These are phyloP conservation scores for Pythium insidiosum DNA, from an alignment of 352 stramenopile genomes.

Conservation along the genomic window DNA sequence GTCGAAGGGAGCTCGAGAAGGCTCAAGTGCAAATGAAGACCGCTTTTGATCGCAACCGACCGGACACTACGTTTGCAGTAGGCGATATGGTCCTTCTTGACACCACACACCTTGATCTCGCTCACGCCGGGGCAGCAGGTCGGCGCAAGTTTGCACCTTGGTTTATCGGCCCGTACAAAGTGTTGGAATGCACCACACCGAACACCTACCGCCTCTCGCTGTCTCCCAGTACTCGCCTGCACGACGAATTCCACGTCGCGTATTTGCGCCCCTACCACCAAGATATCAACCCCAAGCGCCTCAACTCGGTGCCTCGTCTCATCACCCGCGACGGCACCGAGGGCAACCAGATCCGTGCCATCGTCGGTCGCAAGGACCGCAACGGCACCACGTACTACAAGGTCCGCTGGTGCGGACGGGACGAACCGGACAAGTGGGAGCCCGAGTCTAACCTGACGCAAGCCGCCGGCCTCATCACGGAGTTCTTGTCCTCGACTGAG, in stretches of 20 bases:
- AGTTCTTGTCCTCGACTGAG: too few relatives aligned
- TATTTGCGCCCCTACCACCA: conserved; percentile 3
- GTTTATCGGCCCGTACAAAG: conserved; percentile 10
- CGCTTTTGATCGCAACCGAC: conserved; percentile 7
- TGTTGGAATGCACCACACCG: background rate
- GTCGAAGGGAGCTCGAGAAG: background rate
- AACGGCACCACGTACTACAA: background rate
- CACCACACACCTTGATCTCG: conserved; percentile 8
- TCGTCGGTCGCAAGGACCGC: background rate
- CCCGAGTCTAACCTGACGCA: too few relatives aligned
- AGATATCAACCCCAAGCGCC: conserved; percentile 7
- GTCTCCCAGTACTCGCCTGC: conserved; percentile 11
- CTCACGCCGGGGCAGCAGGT: conserved; percentile 3
- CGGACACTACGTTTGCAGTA: conserved; percentile 1
- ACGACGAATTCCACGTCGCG: too few relatives aligned
- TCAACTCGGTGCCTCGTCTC: conserved; percentile 1
- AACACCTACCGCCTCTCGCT: conserved; percentile 8
- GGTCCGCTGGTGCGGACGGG: background rate
- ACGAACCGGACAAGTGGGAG: background rate
- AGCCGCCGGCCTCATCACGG: too few relatives aligned
- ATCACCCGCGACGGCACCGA: conserved; percentile 3
- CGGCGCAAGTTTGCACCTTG: conserved; percentile 7
- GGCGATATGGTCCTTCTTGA: conserved; percentile 13
- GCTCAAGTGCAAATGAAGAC: background rate
- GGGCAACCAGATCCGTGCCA: conserved; percentile 1